Evolutionary conservation across 2,329 filamentous ascomycete species (phyloP).

Genomic region (Didymella sp.): DNA sequence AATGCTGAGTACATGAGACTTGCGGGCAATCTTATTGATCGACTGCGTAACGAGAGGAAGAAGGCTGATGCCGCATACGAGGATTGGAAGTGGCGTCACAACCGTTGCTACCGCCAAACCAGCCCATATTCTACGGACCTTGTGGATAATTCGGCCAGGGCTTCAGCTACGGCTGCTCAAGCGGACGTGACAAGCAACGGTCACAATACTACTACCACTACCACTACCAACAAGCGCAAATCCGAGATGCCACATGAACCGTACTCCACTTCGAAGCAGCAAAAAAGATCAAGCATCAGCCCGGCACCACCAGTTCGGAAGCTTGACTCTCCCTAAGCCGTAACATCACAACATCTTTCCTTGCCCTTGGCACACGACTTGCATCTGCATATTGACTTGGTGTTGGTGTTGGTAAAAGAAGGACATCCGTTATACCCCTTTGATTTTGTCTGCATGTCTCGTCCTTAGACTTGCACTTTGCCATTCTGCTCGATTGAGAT

Average conservation of each 20-base stretch:
- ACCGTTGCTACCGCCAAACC: slow-evolving; percentile 7
- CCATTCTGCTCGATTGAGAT: background rate
- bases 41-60: slow-evolving; percentile 25
- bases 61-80: slow-evolving; percentile 30
- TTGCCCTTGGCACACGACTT: slow-evolving; percentile 16
- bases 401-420: slow-evolving; percentile 27
- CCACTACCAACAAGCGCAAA: slow-evolving; percentile 27
- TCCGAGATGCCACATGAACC: slow-evolving; percentile 23
- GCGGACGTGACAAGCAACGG: slow-evolving; percentile 3
- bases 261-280: slow-evolving; percentile 22
- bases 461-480: slow-evolving; percentile 1
- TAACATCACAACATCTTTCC: slow-evolving; percentile 3
- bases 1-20: slow-evolving; percentile 23
- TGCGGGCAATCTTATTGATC: slow-evolving; percentile 26
- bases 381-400: slow-evolving; percentile 31
- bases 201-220: slow-evolving; percentile 11
- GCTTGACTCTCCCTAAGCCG: slow-evolving; percentile 21
- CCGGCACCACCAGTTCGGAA: slow-evolving; percentile 25
- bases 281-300: slow-evolving; percentile 18
- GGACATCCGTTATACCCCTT: slow-evolving; percentile 31
- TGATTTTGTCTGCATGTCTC: slow-evolving; percentile 7
- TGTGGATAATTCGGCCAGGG: slow-evolving; percentile 12
- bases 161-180: slow-evolving; percentile 1
- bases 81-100: slow-evolving; percentile 24
- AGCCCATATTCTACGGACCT: slow-evolving; percentile 11